Evolutionary conservation across 2,329 filamentous ascomycete species (phyloP).

Genomic region (Ascochyta fabae): DNA sequence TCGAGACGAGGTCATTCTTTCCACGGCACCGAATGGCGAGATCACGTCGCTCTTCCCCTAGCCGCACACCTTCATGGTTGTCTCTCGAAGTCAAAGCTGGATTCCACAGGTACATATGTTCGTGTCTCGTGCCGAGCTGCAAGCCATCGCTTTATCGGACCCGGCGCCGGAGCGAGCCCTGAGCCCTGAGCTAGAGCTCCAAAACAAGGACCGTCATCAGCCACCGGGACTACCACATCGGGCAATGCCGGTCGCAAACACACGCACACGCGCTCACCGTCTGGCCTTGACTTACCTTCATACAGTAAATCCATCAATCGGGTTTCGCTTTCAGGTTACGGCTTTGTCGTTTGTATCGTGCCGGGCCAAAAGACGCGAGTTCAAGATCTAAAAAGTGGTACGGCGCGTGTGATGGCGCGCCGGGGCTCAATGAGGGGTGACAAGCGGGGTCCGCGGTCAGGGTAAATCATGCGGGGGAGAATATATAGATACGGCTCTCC

Average conservation of each 20-base stretch:
- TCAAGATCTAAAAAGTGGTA: neutral
- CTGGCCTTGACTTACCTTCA: neutral
- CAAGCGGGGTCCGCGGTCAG: conserved; percentile 17
- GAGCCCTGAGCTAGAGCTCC: neutral
- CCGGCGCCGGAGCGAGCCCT: conserved; percentile 19
- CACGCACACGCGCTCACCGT: neutral
- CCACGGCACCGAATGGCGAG: neutral
- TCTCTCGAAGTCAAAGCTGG: neutral
- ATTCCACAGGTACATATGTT: neutral
- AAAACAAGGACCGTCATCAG: conserved; percentile 3
- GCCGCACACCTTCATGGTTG: neutral
- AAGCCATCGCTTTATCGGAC: conserved; percentile 1
- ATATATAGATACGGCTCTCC: conserved; percentile 16
- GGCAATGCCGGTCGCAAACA: conserved; percentile 18
- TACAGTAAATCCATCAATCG: neutral
- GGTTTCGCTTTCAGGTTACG: neutral
- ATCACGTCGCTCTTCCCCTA: neutral
- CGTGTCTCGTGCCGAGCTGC: conserved; percentile 8
- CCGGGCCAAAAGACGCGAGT: neutral
- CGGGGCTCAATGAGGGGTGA: conserved; percentile 16
- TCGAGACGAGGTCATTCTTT: neutral
- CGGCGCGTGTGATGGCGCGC: conserved; percentile 10
- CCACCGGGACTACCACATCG: conserved; percentile 12
- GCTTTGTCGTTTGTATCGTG: neutral
- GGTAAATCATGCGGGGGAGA: conserved; percentile 16